Conservation (phyloP, 108 stramenopile genomes). For the Hondaea fermentalgiana region DNA sequence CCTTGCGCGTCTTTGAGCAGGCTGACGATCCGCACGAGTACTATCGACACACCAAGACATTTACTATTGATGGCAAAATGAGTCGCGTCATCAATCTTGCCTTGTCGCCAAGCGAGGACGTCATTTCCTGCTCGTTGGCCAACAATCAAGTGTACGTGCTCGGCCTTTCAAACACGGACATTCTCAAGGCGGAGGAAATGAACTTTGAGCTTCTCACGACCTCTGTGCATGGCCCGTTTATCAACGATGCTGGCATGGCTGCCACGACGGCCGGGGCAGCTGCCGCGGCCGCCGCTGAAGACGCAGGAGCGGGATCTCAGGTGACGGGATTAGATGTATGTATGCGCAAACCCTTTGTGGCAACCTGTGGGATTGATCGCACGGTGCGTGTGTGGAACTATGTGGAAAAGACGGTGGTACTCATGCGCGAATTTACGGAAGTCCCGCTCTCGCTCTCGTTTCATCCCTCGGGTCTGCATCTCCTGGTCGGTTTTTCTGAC, state of each 20-base stretch:
- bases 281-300: neutral
- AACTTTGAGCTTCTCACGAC: neutral
- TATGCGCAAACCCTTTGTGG: conserved; percentile 51
- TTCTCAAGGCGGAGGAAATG: conserved; percentile 29
- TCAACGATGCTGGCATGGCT: neutral
- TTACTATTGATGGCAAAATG: conserved; percentile 19
- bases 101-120: conserved; percentile 32
- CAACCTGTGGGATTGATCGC: conserved; percentile 47
- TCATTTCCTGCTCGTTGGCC: conserved; percentile 14
- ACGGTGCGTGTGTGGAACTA: conserved; percentile 59
- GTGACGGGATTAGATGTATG: conserved; percentile 49
- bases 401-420: conserved; percentile 39
- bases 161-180: conserved; percentile 11
- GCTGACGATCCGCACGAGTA: conserved; percentile 29
- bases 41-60: conserved; percentile 20
- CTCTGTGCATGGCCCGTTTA: neutral
- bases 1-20: conserved; percentile 27
- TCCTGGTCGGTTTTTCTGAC: conserved; percentile 49
- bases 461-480: conserved; percentile 52
- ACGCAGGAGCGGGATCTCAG: neutral
- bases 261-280: neutral
- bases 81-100: conserved; percentile 29
- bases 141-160: conserved; percentile 31
- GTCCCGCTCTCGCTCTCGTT: conserved; percentile 33
- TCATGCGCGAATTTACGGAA: conserved; percentile 39